phyloP scores from a whole-genome alignment of 306 rosid species.

The Rosa multiflora region DNA sequence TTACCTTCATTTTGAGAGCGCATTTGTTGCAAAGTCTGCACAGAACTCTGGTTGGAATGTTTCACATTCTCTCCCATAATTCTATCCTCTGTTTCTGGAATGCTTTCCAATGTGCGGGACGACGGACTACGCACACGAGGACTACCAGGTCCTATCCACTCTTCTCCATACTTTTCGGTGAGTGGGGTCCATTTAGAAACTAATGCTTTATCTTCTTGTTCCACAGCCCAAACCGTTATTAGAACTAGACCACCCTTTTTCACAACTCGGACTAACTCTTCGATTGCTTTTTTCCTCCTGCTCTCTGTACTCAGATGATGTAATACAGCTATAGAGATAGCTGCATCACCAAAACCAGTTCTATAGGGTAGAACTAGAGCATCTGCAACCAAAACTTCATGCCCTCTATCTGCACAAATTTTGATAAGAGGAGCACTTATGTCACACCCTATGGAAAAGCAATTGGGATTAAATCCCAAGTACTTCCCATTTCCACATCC shows the following conservation, averaged over 20 bases:
- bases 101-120: slow-evolving; percentile 59
- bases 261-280: slow-evolving; percentile 85
- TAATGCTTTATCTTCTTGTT: slow-evolving; percentile 78
- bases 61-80: slow-evolving; percentile 31
- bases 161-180: slow-evolving; percentile 62
- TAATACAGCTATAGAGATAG: slow-evolving; percentile 86
- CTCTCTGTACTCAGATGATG: slow-evolving; percentile 88
- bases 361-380: slow-evolving; percentile 84
- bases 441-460: slow-evolving; percentile 82
- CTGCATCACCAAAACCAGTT: slow-evolving; percentile 88
- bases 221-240: slow-evolving; percentile 97
- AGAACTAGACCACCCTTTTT: slow-evolving; percentile 85
- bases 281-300: slow-evolving; percentile 81
- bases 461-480: slow-evolving; percentile 58
- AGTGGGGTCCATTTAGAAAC: slow-evolving; percentile 87
- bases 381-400: slow-evolving; percentile 87
- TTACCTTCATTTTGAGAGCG: slow-evolving; percentile 20
- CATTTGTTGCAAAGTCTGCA: slow-evolving; percentile 30
- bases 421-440: slow-evolving; percentile 76
- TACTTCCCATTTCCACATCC: slow-evolving; percentile 98
- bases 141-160: slow-evolving; percentile 91
- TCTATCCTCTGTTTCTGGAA: slow-evolving; percentile 72
- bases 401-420: slow-evolving; percentile 74
- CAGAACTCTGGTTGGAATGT: slow-evolving; percentile 34
- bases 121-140: slow-evolving; percentile 57